A percentile compares a stretch with the other conserved stretches of the same genome.
Evolutionary conservation across 1,139 yeast genomes (phyloP).

Genomic region (Debaryomycetaceae sp.): DNA sequence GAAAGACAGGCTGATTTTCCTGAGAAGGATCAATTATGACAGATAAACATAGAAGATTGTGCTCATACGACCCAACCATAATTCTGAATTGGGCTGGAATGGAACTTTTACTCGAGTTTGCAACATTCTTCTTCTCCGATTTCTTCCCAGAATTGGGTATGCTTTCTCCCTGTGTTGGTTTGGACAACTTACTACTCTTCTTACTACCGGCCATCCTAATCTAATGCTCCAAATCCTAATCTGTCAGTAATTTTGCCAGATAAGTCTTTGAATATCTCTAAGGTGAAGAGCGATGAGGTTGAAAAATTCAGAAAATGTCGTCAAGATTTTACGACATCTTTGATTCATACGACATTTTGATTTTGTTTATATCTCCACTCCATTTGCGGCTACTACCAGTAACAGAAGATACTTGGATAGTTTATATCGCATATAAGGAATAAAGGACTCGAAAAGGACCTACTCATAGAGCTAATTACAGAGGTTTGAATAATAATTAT

Average conservation of each 20-base stretch:
- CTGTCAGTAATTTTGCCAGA: too few relatives aligned
- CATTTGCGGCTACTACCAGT: neutral
- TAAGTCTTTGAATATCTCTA: too few relatives aligned
- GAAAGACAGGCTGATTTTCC: constrained; percentile 57
- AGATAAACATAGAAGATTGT: constrained; percentile 82
- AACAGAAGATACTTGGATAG: neutral
- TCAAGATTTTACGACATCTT: neutral
- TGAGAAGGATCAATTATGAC: constrained; percentile 44
- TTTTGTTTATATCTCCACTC: neutral
- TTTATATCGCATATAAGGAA: neutral
- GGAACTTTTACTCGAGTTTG: neutral
- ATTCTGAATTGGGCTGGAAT: constrained; percentile 55
- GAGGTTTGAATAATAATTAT: neutral
- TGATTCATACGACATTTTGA: constrained; percentile 5
- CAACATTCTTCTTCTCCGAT: neutral
- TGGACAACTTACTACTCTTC: neutral
- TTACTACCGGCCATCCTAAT: neutral
- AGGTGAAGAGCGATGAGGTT: constrained; percentile 7
- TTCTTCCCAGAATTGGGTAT: too few relatives aligned
- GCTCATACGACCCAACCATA: constrained; percentile 94
- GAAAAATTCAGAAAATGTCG: constrained; percentile 4
- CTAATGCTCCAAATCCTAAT: neutral
- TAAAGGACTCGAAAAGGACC: neutral
- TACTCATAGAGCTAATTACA: neutral
- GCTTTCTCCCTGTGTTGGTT: neutral